Base-by-base conservation (phyloP, 2,329 filamentous ascomycete species). In the Neurospora sp. region DNA sequence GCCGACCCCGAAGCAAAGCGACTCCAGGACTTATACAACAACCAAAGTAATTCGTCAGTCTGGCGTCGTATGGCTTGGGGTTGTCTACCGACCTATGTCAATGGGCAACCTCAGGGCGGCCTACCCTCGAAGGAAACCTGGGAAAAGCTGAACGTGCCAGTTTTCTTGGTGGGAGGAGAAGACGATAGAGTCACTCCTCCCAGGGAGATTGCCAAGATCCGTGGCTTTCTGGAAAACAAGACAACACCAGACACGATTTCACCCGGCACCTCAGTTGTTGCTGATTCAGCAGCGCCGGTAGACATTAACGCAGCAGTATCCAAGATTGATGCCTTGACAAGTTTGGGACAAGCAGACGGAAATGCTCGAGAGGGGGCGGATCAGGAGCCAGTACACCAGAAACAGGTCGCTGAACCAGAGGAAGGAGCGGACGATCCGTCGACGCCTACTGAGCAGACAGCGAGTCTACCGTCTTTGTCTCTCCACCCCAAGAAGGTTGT, bases 51-150 rank as follows among this genome's bases (percentile, higher is more conserved):
- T 73, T 96, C 93, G 0, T 85, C 90, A 0, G 92, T 96, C 0
- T 97, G 92, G 86, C 88, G 91, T 73, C 88, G 93, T 46, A 93
- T 97, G 88, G 89, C 90, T 0, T 88, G 85, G 78, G 92, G 93
- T 0, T 84, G 85, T 67, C 82, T 96, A 33, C 90, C 92, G 0
- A 80, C 78, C 0, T 90, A 89, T 70, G 78, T 83, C 3, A 77
- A 83, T 8, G 87, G 85, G 1, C 78, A 83, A 36, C 79, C 87
- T 0, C 77, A 78, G 8, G 88, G 89, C 3, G 92, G 92, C 0
- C 79, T 96, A 8, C 90, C 93, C 2, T 89, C 91, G 0, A 79
- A 85, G 72, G 84, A 89, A 6, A 81, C 88, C 0, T 98, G 96
- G 96, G 83, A 85, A 33, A 88, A 87, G 8, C 82, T 97, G 15